phyloP scores from a whole-genome alignment of 257 asterid genomes.

The Craterostigma plantagineum region DNA sequence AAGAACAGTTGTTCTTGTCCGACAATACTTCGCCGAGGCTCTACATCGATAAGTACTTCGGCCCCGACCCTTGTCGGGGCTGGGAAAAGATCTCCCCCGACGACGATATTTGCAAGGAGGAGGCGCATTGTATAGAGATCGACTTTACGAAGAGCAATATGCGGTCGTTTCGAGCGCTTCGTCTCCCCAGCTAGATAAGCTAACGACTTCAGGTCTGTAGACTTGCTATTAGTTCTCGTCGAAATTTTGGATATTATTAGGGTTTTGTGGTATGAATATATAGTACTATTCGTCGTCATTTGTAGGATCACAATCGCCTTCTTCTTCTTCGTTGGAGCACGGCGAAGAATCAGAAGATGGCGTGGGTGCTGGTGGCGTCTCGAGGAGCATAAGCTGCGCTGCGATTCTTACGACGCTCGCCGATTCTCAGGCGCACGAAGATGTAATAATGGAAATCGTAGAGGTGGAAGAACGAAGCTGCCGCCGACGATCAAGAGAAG shows the following conservation, averaged over 20 bases:
- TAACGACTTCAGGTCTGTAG: conserved; percentile 16
- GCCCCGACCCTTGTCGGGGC: conserved; percentile 75
- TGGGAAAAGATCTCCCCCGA: conserved; percentile 67
- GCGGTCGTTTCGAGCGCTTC: conserved; percentile 6
- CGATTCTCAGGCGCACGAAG: no score
- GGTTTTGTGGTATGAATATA: no score
- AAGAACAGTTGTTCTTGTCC: conserved; percentile 56
- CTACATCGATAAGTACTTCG: conserved; percentile 76
- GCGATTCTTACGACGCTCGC: conserved; percentile 14
- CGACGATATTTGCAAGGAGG: conserved; percentile 27
- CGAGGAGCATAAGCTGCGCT: conserved; percentile 31
- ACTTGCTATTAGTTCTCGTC: no score
- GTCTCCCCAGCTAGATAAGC: conserved; percentile 16
- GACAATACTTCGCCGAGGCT: conserved; percentile 53
- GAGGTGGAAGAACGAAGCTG: conserved; percentile 5
- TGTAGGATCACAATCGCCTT: conserved; percentile 5
- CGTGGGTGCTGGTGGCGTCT: conserved; percentile 9
- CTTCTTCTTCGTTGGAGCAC: conserved; percentile 11
- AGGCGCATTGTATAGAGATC: conserved; percentile 42
- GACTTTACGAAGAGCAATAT: conserved; percentile 12
- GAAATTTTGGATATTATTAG: no score
- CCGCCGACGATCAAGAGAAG: conserved; percentile 6
- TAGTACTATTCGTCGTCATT: no score
- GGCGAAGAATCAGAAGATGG: conserved; percentile 15
- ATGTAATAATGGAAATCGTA: conserved; percentile 2